Percentiles rank a stretch among this genome's conserved stretches.
Conservation (phyloP, 371 early-diverging fungal genomes). For the Zychaea mexicana region DNA sequence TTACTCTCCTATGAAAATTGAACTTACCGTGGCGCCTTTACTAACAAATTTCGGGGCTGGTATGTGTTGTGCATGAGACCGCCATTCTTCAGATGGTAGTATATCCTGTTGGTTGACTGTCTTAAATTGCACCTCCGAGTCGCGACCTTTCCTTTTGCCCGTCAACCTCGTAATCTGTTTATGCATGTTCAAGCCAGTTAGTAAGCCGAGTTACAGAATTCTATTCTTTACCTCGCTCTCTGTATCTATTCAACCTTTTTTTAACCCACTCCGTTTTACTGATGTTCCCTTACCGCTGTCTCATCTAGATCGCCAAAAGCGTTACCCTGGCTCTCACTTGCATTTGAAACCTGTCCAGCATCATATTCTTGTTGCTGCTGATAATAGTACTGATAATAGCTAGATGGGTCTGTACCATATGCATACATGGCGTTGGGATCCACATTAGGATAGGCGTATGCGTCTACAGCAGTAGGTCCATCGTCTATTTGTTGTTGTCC, state of each 20-base stretch:
- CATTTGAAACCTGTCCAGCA: slow-evolving; percentile 20
- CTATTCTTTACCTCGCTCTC: neutral
- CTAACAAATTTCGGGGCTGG: slow-evolving; percentile 27
- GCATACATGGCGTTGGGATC: slow-evolving; percentile 55
- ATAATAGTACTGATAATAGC: slow-evolving; percentile 49
- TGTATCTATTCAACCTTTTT: neutral
- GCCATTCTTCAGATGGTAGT: slow-evolving; percentile 48
- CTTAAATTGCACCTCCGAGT: slow-evolving; percentile 45
- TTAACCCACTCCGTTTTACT: neutral
- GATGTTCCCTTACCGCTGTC: slow-evolving; percentile 40
- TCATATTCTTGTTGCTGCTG: slow-evolving; percentile 38
- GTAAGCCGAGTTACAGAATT: neutral
- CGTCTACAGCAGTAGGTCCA: slow-evolving; percentile 27
- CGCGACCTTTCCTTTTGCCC: slow-evolving; percentile 48
- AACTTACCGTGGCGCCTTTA: slow-evolving; percentile 25
- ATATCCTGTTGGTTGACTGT: slow-evolving; percentile 56
- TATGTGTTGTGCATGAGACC: slow-evolving; percentile 25
- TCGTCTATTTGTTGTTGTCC: slow-evolving; percentile 14
- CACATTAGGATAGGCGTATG: slow-evolving; percentile 27
- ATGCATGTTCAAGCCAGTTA: slow-evolving; percentile 1
- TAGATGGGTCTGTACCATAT: slow-evolving; percentile 41
- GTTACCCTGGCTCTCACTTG: slow-evolving; percentile 17
- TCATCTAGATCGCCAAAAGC: slow-evolving; percentile 26
- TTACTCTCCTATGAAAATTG: neutral
- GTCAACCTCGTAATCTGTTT: slow-evolving; percentile 43